phyloP scores from a whole-genome alignment of 2,329 filamentous ascomycete genomes.

The Xylariaceae sp. region DNA sequence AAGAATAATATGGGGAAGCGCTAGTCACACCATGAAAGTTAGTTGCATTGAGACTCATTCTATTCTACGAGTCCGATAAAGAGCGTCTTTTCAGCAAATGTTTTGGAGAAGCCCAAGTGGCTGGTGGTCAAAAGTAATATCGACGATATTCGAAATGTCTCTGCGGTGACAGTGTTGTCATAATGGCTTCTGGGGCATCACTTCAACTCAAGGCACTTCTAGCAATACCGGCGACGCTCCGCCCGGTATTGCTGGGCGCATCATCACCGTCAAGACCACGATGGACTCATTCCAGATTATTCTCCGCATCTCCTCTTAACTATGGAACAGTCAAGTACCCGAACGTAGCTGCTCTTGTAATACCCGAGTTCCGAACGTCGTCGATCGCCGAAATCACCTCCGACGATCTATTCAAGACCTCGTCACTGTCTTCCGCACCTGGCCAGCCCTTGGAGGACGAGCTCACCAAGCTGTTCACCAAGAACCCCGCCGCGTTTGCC shows the following conservation, averaged over 20 bases:
- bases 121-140: too few relatives aligned
- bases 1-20: background rate
- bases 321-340: slow-evolving; percentile 25
- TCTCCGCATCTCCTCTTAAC: slow-evolving; percentile 15
- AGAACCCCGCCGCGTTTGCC: slow-evolving; percentile 36
- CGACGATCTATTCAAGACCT: slow-evolving; percentile 43
- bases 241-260: slow-evolving; percentile 33
- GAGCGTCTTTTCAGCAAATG: too few relatives aligned
- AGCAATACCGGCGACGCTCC: slow-evolving; percentile 38
- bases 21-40: background rate
- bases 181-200: slow-evolving; percentile 24
- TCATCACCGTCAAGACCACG: slow-evolving; percentile 17
- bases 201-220: slow-evolving; percentile 34
- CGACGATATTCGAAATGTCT: slow-evolving; percentile 5
- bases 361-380: slow-evolving; percentile 38
- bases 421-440: slow-evolving; percentile 29
- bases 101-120: too few relatives aligned
- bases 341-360: slow-evolving; percentile 38
- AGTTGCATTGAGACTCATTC: background rate
- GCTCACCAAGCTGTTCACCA: slow-evolving; percentile 37
- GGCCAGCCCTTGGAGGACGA: slow-evolving; percentile 35
- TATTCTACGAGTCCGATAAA: too few relatives aligned
- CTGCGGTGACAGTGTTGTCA: slow-evolving; percentile 5
- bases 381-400: slow-evolving; percentile 37
- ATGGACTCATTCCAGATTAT: slow-evolving; percentile 6